phyloP scores from a whole-genome alignment of 805 yeast species.

The Debaryomyces prosopidis region DNA sequence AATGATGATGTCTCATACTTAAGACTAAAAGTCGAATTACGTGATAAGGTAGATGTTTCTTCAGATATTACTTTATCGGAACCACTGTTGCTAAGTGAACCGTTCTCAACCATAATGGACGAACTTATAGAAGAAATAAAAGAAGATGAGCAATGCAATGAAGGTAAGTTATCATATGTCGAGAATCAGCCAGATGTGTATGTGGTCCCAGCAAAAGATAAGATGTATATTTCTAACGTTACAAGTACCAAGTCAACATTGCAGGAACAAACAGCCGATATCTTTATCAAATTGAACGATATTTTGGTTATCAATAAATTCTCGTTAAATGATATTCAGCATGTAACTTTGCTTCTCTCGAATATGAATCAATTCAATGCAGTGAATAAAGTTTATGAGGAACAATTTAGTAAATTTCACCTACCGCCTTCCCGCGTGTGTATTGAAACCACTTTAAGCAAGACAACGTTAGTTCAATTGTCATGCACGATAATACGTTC shows the following conservation, averaged over 20 bases:
- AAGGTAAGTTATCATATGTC: background rate
- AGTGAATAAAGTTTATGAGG: slow-evolving; percentile 62
- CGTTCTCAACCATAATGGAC: slow-evolving; percentile 33
- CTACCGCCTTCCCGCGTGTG: slow-evolving; percentile 90
- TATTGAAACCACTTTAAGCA: slow-evolving; percentile 58
- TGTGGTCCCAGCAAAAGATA: slow-evolving; percentile 13
- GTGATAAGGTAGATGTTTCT: slow-evolving; percentile 27
- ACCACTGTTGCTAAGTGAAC: slow-evolving; percentile 44
- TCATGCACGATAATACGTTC: slow-evolving; percentile 54
- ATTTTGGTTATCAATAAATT: slow-evolving; percentile 31
- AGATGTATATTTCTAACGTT: slow-evolving; percentile 32
- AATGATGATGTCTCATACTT: slow-evolving; percentile 73
- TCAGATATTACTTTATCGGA: slow-evolving; percentile 9
- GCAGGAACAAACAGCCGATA: slow-evolving; percentile 45
- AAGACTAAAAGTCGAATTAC: slow-evolving; percentile 50
- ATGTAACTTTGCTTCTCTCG: slow-evolving; percentile 57
- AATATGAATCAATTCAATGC: slow-evolving; percentile 64
- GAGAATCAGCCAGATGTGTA: background rate
- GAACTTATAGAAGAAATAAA: background rate
- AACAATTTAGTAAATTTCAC: slow-evolving; percentile 54
- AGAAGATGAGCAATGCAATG: too few relatives aligned
- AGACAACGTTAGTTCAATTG: slow-evolving; percentile 45
- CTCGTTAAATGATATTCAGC: slow-evolving; percentile 51
- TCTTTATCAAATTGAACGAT: slow-evolving; percentile 45
- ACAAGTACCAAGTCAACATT: slow-evolving; percentile 17